A percentile compares a stretch with the other conserved stretches of the same genome.
Conservation (phyloP, 208 protist species). For the Blastocrithidia nonstop region DNA sequence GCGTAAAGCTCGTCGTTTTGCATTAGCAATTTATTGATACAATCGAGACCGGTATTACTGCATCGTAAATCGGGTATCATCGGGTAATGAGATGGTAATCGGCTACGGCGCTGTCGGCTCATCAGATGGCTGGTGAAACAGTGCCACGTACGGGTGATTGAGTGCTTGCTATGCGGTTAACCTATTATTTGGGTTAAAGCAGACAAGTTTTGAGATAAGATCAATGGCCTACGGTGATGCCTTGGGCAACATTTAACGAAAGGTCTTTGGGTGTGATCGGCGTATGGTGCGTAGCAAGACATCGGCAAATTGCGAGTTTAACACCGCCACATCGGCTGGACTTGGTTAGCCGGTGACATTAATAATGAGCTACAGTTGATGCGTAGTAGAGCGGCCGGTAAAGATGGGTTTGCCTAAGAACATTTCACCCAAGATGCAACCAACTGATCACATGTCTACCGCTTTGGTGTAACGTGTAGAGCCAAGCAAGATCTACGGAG, state of each 20-base stretch:
- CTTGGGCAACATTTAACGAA: conserved; percentile 81
- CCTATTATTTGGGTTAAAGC: conserved; percentile 93
- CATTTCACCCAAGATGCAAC: conserved; percentile 96
- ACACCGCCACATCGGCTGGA: conserved; percentile 84
- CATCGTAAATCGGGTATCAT: conserved; percentile 90
- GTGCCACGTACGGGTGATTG: conserved; percentile 87
- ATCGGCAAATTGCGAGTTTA: conserved; percentile 89
- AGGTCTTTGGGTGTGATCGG: conserved; percentile 33
- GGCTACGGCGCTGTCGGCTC: conserved; percentile 57
- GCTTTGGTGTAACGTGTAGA: conserved; percentile 91
- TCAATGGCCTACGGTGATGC: conserved; percentile 88
- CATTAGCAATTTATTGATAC: conserved; percentile 78
- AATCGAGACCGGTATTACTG: conserved; percentile 87
- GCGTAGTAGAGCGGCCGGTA: conserved; percentile 90
- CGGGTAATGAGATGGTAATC: conserved; percentile 87
- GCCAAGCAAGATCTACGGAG: conserved; percentile 96
- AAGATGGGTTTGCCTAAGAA: conserved; percentile 91
- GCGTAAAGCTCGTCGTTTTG: conserved; percentile 13
- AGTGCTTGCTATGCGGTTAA: conserved; percentile 87
- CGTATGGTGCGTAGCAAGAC: conserved; percentile 88
- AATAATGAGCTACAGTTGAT: conserved; percentile 95
- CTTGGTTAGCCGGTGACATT: conserved; percentile 80
- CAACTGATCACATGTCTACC: conserved; percentile 97
- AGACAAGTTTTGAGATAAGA: conserved; percentile 86
- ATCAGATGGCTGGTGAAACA: conserved; percentile 81